Percentiles rank a stretch among this genome's conserved stretches.
phyloP scores from a whole-genome alignment of 2,329 filamentous ascomycete genomes.

The Hysterium pulicare region DNA sequence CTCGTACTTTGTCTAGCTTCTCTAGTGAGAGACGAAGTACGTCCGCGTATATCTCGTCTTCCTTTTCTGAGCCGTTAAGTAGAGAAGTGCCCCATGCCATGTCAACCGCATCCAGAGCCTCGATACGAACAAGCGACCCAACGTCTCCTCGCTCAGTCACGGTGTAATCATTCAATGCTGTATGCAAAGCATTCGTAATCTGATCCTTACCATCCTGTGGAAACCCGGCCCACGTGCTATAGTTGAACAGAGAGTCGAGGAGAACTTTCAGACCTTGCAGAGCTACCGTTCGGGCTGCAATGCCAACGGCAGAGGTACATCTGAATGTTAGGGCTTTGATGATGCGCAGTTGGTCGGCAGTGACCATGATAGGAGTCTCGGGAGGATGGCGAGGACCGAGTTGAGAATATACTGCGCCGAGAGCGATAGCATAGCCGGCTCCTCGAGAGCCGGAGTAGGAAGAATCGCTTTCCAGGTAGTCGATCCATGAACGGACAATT shows the following conservation, averaged over 20 bases:
- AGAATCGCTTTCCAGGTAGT: slow-evolving; percentile 31
- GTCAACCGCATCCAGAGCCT: slow-evolving; percentile 69
- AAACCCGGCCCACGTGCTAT: slow-evolving; percentile 5
- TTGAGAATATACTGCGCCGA: slow-evolving; percentile 38
- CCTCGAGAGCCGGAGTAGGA: slow-evolving; percentile 40
- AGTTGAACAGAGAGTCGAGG: slow-evolving; percentile 10
- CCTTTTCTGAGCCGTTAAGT: slow-evolving; percentile 13
- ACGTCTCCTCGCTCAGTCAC: slow-evolving; percentile 86
- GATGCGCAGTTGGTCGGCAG: slow-evolving; percentile 21
- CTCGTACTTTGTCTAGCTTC: slow-evolving; percentile 82
- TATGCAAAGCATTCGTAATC: slow-evolving; percentile 29
- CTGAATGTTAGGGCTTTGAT: slow-evolving; percentile 34
- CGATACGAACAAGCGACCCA: slow-evolving; percentile 78
- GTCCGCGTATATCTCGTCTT: slow-evolving; percentile 30
- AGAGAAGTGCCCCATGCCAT: slow-evolving; percentile 27
- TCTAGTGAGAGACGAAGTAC: slow-evolving; percentile 73
- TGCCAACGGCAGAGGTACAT: slow-evolving; percentile 35
- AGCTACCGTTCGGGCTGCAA: slow-evolving; percentile 46
- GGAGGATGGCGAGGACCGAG: slow-evolving; percentile 3
- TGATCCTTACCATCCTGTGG: slow-evolving; percentile 17
- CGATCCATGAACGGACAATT: slow-evolving; percentile 28
- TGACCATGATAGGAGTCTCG: background rate
- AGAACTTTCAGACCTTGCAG: slow-evolving; percentile 39
- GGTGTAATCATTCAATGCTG: slow-evolving; percentile 79
- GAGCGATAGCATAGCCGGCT: slow-evolving; percentile 43